phyloP scores from a whole-genome alignment of 1,284 basidiomycete genomes.

The Trametes hirsuta region DNA sequence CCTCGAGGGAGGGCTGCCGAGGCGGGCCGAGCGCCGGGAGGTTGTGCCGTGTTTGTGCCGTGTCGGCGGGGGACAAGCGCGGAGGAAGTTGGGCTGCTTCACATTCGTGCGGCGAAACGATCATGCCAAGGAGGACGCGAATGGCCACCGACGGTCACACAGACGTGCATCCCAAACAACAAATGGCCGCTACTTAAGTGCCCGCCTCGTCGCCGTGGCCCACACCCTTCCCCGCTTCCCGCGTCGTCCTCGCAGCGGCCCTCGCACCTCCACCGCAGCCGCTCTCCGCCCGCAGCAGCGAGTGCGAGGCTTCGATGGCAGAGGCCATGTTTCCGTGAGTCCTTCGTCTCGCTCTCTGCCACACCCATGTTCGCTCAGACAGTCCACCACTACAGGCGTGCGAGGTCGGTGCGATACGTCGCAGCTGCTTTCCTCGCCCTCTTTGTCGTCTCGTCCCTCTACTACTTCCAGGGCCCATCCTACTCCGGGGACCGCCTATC shows the following conservation, averaged over 20 bases:
- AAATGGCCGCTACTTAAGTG: neutral
- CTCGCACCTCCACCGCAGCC: constrained; percentile 11
- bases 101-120: neutral
- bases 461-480: constrained; percentile 27
- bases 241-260: neutral
- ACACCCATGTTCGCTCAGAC: constrained; percentile 8
- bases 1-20: constrained; percentile 1
- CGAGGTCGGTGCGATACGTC: constrained; percentile 34
- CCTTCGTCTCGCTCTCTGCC: neutral
- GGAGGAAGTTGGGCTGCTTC: neutral
- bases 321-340: constrained; percentile 18
- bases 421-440: constrained; percentile 27
- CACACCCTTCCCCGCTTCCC: neutral
- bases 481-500: constrained; percentile 13
- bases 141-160: neutral
- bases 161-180: neutral
- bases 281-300: constrained; percentile 12
- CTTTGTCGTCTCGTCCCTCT: constrained; percentile 28
- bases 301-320: constrained; percentile 1
- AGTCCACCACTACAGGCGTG: constrained; percentile 18
- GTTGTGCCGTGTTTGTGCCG: neutral
- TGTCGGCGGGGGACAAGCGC: neutral
- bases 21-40: neutral
- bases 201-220: neutral
- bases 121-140: neutral